Percentiles rank a stretch among this genome's conserved stretches.
Conservation (phyloP, 1,284 basidiomycete species). For the Cryptococcus maquisensis region DNA sequence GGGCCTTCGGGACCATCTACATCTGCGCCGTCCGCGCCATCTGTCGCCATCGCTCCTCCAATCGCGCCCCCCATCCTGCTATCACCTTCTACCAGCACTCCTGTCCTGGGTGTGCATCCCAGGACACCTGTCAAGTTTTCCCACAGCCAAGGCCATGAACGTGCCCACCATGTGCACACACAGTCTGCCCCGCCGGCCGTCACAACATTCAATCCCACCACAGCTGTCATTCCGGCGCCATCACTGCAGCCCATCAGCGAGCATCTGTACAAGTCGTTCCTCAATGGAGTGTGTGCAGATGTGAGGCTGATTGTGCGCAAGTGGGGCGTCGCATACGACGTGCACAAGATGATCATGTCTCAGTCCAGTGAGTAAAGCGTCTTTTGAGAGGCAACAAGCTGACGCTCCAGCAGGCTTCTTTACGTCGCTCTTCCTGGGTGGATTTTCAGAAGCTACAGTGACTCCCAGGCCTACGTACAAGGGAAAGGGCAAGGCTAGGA, state of each 20-base stretch:
- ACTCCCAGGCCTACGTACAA: constrained; percentile 1
- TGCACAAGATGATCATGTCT: constrained; percentile 78
- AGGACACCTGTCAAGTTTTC: background rate
- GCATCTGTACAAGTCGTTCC: constrained; percentile 70
- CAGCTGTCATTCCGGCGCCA: constrained; percentile 20
- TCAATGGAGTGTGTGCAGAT: constrained; percentile 68
- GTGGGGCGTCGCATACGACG: constrained; percentile 70
- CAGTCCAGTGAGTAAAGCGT: constrained; percentile 61
- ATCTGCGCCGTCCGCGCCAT: constrained; percentile 1
- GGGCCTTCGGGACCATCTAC: background rate
- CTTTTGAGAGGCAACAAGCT: background rate
- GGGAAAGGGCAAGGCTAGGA: constrained; percentile 19
- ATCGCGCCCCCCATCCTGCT: background rate
- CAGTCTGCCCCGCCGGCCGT: background rate
- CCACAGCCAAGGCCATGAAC: background rate
- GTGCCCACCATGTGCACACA: background rate
- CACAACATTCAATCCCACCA: constrained; percentile 5
- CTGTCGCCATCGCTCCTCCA: constrained; percentile 3
- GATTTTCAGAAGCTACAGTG: constrained; percentile 58
- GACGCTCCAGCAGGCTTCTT: constrained; percentile 65
- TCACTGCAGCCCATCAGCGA: constrained; percentile 26
- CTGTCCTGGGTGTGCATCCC: background rate
- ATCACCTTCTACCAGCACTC: background rate
- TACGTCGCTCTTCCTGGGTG: constrained; percentile 72
- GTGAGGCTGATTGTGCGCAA: constrained; percentile 66